Percentiles rank a stretch among this genome's conserved stretches.
phyloP scores from a whole-genome alignment of 2,329 filamentous ascomycete genomes.

The Hypoxylon sp. region DNA sequence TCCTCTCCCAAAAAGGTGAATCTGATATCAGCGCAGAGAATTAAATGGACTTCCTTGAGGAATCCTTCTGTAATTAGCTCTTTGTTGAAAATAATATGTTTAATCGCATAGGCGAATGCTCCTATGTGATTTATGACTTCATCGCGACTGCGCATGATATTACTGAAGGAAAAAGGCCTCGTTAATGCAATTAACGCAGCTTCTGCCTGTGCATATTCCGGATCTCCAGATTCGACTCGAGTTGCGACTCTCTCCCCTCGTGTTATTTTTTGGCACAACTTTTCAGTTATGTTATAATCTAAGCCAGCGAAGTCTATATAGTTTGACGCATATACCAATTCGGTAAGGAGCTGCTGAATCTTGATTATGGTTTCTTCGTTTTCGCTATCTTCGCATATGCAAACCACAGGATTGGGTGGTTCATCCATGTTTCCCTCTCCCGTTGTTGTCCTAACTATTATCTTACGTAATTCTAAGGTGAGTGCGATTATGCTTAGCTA shows the following conservation, averaged over 20 bases:
- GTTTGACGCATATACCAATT: slow-evolving; percentile 43
- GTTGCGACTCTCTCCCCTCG: slow-evolving; percentile 24
- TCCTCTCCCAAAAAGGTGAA: slow-evolving; percentile 54
- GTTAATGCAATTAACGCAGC: slow-evolving; percentile 21
- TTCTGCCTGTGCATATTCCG: slow-evolving; percentile 30
- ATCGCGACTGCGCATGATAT: slow-evolving; percentile 29
- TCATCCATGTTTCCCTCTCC: neutral
- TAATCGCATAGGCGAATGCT: slow-evolving; percentile 39
- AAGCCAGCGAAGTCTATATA: slow-evolving; percentile 43
- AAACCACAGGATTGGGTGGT: neutral
- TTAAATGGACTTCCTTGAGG: slow-evolving; percentile 34
- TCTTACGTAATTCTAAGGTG: neutral
- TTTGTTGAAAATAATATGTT: slow-evolving; percentile 25
- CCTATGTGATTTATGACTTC: slow-evolving; percentile 45
- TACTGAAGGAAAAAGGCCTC: slow-evolving; percentile 8
- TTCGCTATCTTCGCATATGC: neutral
- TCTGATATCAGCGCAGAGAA: slow-evolving; percentile 20
- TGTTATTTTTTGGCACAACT: slow-evolving; percentile 34
- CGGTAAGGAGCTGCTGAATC: slow-evolving; percentile 22
- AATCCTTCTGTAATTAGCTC: slow-evolving; percentile 31
- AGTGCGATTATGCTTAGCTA: neutral
- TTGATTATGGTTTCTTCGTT: neutral
- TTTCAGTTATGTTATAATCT: slow-evolving; percentile 28
- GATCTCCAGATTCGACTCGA: slow-evolving; percentile 16
- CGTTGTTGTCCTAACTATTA: neutral